phyloP scores from a whole-genome alignment of 148 eudicot genomes.

The Suaeda aralocaspica region DNA sequence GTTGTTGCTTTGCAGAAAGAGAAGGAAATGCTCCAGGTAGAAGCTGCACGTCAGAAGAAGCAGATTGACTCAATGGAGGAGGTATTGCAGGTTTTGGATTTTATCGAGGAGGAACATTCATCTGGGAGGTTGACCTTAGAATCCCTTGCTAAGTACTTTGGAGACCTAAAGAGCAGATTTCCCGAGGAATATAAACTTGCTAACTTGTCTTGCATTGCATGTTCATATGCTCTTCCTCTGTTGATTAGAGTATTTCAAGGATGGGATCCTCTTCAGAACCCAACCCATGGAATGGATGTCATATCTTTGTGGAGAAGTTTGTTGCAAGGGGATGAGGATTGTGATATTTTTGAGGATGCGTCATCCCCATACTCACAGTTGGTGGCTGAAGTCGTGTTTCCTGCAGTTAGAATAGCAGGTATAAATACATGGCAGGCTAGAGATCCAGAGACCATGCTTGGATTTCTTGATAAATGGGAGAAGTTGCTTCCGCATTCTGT shows the following conservation, averaged over 20 bases:
- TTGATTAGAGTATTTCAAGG: constrained; percentile 81
- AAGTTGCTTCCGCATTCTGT: constrained; percentile 58
- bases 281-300: constrained; percentile 55
- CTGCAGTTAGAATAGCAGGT: constrained; percentile 82
- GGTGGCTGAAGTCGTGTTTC: constrained; percentile 80
- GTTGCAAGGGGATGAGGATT: constrained; percentile 60
- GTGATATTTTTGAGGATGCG: constrained; percentile 39
- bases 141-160: constrained; percentile 52
- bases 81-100: constrained; percentile 46
- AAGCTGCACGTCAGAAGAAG: constrained; percentile 50
- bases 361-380: constrained; percentile 64
- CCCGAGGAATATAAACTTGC: constrained; percentile 65
- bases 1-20: constrained; percentile 65
- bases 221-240: constrained; percentile 72
- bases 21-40: constrained; percentile 64
- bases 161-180: constrained; percentile 49
- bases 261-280: constrained; percentile 83
- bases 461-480: constrained; percentile 76
- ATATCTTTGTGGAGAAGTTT: constrained; percentile 61
- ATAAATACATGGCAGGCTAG: constrained; percentile 87
- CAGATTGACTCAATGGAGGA: constrained; percentile 60
- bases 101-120: constrained; percentile 38
- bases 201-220: constrained; percentile 70
- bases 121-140: constrained; percentile 61
- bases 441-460: constrained; percentile 89